Evolutionary conservation across 2,329 filamentous ascomycete species (phyloP).

Genomic region (Ampelomyces quisqualis): DNA sequence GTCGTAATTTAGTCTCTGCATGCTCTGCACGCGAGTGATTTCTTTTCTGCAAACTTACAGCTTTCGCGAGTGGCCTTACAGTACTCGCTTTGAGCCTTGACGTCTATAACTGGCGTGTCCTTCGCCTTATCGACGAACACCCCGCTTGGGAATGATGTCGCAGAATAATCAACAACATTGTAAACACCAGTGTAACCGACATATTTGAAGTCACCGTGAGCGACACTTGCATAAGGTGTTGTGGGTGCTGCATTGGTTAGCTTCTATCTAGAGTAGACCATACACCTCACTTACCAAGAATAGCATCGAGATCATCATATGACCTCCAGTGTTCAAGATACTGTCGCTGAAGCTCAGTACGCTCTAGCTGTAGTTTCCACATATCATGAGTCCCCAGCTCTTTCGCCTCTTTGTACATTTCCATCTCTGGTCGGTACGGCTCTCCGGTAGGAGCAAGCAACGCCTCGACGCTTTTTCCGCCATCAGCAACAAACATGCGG

Average conservation of each 20-base stretch:
- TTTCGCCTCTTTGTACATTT: conserved; percentile 45
- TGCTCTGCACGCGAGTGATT: too few species aligned
- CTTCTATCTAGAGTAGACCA: neutral
- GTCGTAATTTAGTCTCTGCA: neutral
- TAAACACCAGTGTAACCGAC: conserved; percentile 52
- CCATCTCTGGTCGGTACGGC: conserved; percentile 54
- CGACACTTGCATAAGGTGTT: conserved; percentile 48
- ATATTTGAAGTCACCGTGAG: conserved; percentile 48
- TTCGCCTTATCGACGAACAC: conserved; percentile 43
- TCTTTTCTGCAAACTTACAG: conserved; percentile 41
- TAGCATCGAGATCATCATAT: conserved; percentile 47
- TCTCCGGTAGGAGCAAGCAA: conserved; percentile 47
- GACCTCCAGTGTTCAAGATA: conserved; percentile 51
- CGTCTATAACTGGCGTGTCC: conserved; percentile 33
- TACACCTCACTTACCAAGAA: conserved; percentile 36
- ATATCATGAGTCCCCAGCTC: conserved; percentile 50
- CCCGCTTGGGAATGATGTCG: conserved; percentile 49
- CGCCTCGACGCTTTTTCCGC: conserved; percentile 50
- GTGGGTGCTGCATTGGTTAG: conserved; percentile 41
- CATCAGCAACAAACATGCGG: conserved; percentile 53
- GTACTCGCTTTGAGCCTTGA: conserved; percentile 38
- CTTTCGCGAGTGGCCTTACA: conserved; percentile 44
- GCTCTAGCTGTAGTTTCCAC: conserved; percentile 53
- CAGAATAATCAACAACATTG: conserved; percentile 52
- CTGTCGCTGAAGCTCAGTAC: conserved; percentile 46